A percentile compares a stretch with the other conserved stretches of the same genome.
These are phyloP conservation scores for Chaetomium tenue DNA, from an alignment of 495 filamentous ascomycete genomes.

Conservation along the genomic window DNA sequence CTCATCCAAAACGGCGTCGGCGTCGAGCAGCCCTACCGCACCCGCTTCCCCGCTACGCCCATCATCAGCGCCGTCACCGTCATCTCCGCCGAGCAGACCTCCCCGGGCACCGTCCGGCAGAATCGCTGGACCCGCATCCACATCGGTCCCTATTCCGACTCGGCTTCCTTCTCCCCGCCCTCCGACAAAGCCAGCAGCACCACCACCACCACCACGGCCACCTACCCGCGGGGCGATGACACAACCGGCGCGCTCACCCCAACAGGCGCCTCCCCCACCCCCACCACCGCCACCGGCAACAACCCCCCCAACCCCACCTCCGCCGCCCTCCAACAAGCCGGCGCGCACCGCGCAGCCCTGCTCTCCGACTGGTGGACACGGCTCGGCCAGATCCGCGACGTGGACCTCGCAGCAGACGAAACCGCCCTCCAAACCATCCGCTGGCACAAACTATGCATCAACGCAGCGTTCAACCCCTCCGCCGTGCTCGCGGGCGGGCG, in stretches of 20 bases:
- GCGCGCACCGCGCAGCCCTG: conserved; percentile 28
- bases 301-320: too few relatives aligned
- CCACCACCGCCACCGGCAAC: not conserved
- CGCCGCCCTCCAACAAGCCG: conserved; percentile 31
- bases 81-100: conserved; percentile 52
- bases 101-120: conserved; percentile 53
- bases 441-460: conserved; percentile 67
- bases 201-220: not conserved
- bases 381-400: conserved; percentile 54
- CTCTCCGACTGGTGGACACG: conserved; percentile 42
- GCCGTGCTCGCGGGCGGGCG: conserved; percentile 56
- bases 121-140: conserved; percentile 62
- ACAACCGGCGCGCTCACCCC: conserved; percentile 21
- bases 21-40: conserved; percentile 62
- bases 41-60: conserved; percentile 51
- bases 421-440: conserved; percentile 55
- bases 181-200: not conserved
- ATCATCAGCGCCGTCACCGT: conserved; percentile 63
- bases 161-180: conserved; percentile 21
- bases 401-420: conserved; percentile 45
- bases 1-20: conserved; percentile 71
- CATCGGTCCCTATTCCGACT: conserved; percentile 53
- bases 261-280: conserved; percentile 20
- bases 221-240: conserved; percentile 9
- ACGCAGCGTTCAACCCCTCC: conserved; percentile 62